Evolutionary conservation across 2,329 filamentous ascomycete species (phyloP).

Genomic region (Macrophomina pseudophaseolina): DNA sequence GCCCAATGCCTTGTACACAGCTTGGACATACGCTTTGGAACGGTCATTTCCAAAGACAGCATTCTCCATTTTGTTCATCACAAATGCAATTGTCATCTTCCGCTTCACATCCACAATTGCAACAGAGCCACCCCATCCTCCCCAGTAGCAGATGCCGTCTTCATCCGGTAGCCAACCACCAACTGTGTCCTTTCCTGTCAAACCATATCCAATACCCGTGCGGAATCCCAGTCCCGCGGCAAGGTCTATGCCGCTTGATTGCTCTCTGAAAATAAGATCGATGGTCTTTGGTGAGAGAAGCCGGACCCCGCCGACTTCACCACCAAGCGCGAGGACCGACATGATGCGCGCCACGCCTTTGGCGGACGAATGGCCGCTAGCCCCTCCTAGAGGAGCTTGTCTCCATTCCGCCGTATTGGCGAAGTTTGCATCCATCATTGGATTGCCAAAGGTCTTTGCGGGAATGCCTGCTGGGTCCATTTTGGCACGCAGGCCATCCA

Average conservation of each 20-base stretch:
- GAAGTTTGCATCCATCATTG: not conserved
- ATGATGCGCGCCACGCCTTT: conserved; percentile 50
- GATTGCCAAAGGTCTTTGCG: not conserved
- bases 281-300: conserved; percentile 41
- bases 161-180: not conserved
- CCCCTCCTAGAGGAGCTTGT: not conserved
- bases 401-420: conserved; percentile 1
- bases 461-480: too few relatives aligned
- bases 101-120: conserved; percentile 31
- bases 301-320: conserved; percentile 40
- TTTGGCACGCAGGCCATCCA: too few relatives aligned
- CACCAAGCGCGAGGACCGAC: conserved; percentile 44
- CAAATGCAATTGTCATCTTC: conserved; percentile 31
- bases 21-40: not conserved
- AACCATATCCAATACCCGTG: not conserved
- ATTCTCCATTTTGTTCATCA: conserved; percentile 32
- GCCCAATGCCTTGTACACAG: not conserved
- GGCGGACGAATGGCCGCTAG: conserved; percentile 43
- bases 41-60: conserved; percentile 2
- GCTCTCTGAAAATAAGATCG: not conserved
- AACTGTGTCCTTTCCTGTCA: not conserved
- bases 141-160: conserved; percentile 28
- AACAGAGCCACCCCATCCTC: conserved; percentile 32
- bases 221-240: not conserved
- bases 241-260: not conserved